phyloP scores from a whole-genome alignment of 1,284 basidiomycete species.

The Puccinia triticina region DNA sequence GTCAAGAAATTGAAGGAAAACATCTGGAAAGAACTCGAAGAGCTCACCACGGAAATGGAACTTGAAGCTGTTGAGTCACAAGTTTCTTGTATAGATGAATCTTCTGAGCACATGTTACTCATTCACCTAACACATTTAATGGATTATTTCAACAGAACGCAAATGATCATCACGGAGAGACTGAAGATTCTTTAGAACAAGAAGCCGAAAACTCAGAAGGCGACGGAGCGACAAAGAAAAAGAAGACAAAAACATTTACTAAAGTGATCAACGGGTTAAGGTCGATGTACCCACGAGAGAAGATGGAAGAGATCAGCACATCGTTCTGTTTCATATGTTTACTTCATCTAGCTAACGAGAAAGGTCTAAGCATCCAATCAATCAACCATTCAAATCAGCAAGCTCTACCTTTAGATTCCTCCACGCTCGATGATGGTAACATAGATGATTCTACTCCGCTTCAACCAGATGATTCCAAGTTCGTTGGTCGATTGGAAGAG shows the following conservation, averaged over 20 bases:
- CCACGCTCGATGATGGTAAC: background rate
- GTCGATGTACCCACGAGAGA: slow-evolving; percentile 81
- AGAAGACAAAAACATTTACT: slow-evolving; percentile 75
- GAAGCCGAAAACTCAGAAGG: slow-evolving; percentile 62
- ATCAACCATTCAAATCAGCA: background rate
- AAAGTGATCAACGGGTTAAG: slow-evolving; percentile 81
- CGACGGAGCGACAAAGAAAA: slow-evolving; percentile 63
- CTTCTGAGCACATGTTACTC: slow-evolving; percentile 62
- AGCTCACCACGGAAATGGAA: slow-evolving; percentile 65
- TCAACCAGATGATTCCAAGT: slow-evolving; percentile 23
- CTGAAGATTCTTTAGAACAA: slow-evolving; percentile 7
- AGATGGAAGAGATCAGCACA: slow-evolving; percentile 97
- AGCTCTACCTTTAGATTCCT: background rate
- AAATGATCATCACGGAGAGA: slow-evolving; percentile 2
- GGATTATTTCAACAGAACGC: background rate
- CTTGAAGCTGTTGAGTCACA: slow-evolving; percentile 54
- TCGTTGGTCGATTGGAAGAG: slow-evolving; percentile 42
- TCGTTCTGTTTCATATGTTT: slow-evolving; percentile 99
- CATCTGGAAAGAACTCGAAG: slow-evolving; percentile 89
- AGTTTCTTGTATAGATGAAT: background rate
- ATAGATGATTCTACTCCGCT: background rate
- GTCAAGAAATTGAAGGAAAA: slow-evolving; percentile 96
- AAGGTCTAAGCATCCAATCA: slow-evolving; percentile 67
- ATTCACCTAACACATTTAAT: slow-evolving; percentile 52
- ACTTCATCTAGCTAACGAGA: slow-evolving; percentile 91